A percentile compares a stretch with the other conserved stretches of the same genome.
phyloP scores from a whole-genome alignment of 345 rosid genomes.

The Citropsis articulata region DNA sequence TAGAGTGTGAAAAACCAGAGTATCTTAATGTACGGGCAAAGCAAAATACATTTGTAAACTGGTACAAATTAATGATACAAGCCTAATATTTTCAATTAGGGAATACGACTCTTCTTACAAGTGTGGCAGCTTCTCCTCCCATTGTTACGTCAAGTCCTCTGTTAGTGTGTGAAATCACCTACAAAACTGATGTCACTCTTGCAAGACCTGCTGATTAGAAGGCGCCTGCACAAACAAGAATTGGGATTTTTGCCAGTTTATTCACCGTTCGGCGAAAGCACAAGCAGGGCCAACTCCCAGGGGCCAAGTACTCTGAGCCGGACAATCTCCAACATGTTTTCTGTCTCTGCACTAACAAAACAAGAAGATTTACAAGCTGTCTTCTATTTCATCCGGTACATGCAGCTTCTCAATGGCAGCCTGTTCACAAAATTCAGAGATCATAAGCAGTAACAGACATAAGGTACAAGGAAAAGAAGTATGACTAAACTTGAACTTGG shows the following conservation, averaged over 20 bases:
- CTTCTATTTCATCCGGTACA: slow-evolving; percentile 91
- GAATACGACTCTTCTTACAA: slow-evolving; percentile 23
- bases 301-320: slow-evolving; percentile 20
- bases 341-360: slow-evolving; percentile 1
- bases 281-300: slow-evolving; percentile 34
- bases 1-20: background rate
- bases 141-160: slow-evolving; percentile 7
- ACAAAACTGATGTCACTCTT: slow-evolving; percentile 27
- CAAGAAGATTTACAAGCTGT: slow-evolving; percentile 34
- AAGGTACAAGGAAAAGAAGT: background rate
- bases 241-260: slow-evolving; percentile 12
- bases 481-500: background rate
- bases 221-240: background rate
- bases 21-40: background rate
- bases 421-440: slow-evolving; percentile 38
- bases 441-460: background rate
- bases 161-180: slow-evolving; percentile 23
- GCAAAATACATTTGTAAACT: slow-evolving; percentile 14
- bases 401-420: slow-evolving; percentile 97
- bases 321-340: slow-evolving; percentile 15
- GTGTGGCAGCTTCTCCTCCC: slow-evolving; percentile 16
- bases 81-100: background rate
- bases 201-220: slow-evolving; percentile 17
- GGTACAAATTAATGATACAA: slow-evolving; percentile 19
- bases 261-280: slow-evolving; percentile 36